Conservation (phyloP, 148 eudicot species). For the Spergularia marina region DNA sequence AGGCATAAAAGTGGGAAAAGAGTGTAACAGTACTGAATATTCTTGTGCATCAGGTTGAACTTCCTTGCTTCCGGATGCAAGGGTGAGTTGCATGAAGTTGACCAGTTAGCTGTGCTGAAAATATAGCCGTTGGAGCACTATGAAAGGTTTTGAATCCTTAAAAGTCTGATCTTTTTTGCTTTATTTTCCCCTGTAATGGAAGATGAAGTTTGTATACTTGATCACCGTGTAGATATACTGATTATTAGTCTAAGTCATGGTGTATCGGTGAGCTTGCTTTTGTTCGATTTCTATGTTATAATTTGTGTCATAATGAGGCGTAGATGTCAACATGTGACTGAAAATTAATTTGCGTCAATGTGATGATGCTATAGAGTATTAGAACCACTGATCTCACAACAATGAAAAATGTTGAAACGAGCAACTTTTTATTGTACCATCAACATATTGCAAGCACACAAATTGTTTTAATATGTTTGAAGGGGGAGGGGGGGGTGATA, state of each 20-base stretch:
- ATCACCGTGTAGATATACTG: no score
- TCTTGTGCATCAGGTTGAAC: conserved; percentile 25
- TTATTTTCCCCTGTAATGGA: no score
- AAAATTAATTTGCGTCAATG: background rate
- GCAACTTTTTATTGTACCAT: background rate
- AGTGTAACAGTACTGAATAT: background rate
- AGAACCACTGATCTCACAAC: background rate
- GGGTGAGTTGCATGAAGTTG: conserved; percentile 16
- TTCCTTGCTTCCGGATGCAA: conserved; percentile 25
- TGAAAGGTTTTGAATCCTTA: no score
- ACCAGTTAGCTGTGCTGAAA: conserved; percentile 22
- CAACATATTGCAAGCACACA: conserved; percentile 4
- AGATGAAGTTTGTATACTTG: background rate
- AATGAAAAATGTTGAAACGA: background rate
- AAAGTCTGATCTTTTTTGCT: no score
- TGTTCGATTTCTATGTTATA: background rate
- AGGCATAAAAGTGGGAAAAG: no score
- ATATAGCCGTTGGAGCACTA: conserved; percentile 25
- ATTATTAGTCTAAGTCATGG: background rate
- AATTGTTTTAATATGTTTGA: background rate
- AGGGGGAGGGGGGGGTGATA: background rate
- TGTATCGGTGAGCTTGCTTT: background rate
- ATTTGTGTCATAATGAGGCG: no score
- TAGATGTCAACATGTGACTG: no score
- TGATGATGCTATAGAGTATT: background rate